phyloP scores from a whole-genome alignment of 2,329 filamentous ascomycete species.

The Claviceps spartinae region DNA sequence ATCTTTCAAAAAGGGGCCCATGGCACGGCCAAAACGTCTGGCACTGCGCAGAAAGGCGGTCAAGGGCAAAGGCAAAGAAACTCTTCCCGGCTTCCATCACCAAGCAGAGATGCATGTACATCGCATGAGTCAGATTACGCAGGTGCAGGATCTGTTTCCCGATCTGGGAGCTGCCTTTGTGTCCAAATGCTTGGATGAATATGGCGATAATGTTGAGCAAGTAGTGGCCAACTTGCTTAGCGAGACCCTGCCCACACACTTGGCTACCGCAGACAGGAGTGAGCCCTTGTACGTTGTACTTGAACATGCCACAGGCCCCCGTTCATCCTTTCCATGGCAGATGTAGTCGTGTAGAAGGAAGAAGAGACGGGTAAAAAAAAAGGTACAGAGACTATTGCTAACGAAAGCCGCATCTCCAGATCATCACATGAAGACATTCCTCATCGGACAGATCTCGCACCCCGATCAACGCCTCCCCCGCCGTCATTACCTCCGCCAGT shows the following conservation, averaged over 20 bases:
- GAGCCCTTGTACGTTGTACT: slow-evolving; percentile 43
- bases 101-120: slow-evolving; percentile 55
- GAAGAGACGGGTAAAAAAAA: not conserved
- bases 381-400: slow-evolving; percentile 5
- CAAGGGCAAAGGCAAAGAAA: slow-evolving; percentile 48
- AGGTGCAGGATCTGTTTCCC: slow-evolving; percentile 89
- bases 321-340: not conserved
- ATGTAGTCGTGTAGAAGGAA: not conserved
- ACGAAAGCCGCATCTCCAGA: slow-evolving; percentile 11
- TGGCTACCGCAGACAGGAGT: slow-evolving; percentile 48
- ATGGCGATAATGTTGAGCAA: slow-evolving; percentile 61
- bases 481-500: slow-evolving; percentile 25
- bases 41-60: slow-evolving; percentile 39
- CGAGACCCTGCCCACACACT: slow-evolving; percentile 55
- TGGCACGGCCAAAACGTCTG: slow-evolving; percentile 33
- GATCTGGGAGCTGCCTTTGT: slow-evolving; percentile 76
- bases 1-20: slow-evolving; percentile 43
- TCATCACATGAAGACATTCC: slow-evolving; percentile 13
- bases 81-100: slow-evolving; percentile 20
- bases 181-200: slow-evolving; percentile 65
- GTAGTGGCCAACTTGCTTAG: slow-evolving; percentile 74
- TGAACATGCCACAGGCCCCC: not conserved
- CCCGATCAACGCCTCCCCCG: slow-evolving; percentile 41
- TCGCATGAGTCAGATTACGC: slow-evolving; percentile 69
- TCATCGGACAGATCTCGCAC: slow-evolving; percentile 31